These are phyloP conservation scores for Colletotrichum sp. DNA, from an alignment of 2,329 filamentous ascomycete genomes.

Conservation along the genomic window DNA sequence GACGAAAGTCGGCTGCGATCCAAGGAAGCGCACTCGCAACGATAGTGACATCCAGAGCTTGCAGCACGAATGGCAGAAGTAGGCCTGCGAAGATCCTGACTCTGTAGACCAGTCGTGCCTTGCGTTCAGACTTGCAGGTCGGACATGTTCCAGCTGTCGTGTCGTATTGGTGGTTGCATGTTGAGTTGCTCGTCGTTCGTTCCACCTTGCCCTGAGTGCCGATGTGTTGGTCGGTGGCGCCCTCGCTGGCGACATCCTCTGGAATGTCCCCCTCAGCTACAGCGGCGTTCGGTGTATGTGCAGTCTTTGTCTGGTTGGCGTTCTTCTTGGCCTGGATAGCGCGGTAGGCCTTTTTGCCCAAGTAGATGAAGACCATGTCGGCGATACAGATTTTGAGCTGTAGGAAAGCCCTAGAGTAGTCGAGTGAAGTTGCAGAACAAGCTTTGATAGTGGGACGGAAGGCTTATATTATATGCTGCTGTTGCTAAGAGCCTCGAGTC, in stretches of 20 bases:
- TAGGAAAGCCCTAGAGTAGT: not conserved
- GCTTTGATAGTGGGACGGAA: not conserved
- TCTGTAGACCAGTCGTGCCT: slow-evolving; percentile 46
- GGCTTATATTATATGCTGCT: not conserved
- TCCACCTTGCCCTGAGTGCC: not conserved
- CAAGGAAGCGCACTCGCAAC: slow-evolving; percentile 45
- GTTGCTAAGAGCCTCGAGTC: not conserved
- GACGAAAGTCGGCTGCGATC: slow-evolving; percentile 66
- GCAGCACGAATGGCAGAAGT: slow-evolving; percentile 64
- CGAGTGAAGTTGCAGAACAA: not conserved
- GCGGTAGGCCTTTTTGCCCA: slow-evolving; percentile 5
- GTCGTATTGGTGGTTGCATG: slow-evolving; percentile 3
- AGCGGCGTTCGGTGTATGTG: not conserved
- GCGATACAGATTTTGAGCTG: not conserved
- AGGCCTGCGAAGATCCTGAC: slow-evolving; percentile 66
- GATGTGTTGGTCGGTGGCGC: not conserved
- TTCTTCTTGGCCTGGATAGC: not conserved
- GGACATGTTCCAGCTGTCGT: slow-evolving; percentile 23
- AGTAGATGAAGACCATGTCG: slow-evolving; percentile 17
- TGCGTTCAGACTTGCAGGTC: slow-evolving; percentile 37
- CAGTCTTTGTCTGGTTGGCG: not conserved
- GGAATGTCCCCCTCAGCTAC: not conserved
- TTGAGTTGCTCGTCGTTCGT: not conserved
- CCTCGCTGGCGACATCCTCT: not conserved
- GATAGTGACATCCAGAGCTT: slow-evolving; percentile 69